Base-by-base conservation (phyloP, 1,284 basidiomycete species). In the Ganoderma lucidum region DNA sequence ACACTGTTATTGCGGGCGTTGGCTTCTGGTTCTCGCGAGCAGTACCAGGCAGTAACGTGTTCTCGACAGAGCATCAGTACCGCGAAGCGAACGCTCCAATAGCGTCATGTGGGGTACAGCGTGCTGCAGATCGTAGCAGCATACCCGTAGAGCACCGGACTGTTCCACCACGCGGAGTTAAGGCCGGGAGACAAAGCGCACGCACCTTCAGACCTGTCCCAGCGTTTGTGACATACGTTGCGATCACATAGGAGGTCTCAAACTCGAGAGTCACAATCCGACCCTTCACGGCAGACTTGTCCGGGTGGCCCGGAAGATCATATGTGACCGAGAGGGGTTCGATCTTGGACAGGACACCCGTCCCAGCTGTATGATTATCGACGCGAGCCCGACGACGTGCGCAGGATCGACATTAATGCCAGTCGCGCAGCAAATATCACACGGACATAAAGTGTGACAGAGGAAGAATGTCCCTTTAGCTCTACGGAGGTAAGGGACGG, bases 161-260 rank as follows among this genome's bases (percentile, higher is more conserved):
- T 28, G 48, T 51, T 14, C 48, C 48, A 51, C 48, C 10, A 51
- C 35, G 35, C 8, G 35, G 4, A 35, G 3, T 35, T 8, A 35
- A 3, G 35, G 35, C 35, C 35, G 8, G 35, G 35, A 35, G 35
- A 8, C 48, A 51, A n/a, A 48, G 45, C 10, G 6, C 45, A 48
- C 74, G 35, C 67, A 92, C 94, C 87, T 96, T 95, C 59, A 97
- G 83, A 2, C 86, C 85, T 68, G 88, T 82, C 9, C 96, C 96
- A 0, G 96, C 94, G 75, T 97, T 97, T n/a, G 93, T 90, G 32
- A 94, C 93, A 72, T 97, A 97, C 2, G 95, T 96, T 12, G 90
- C 93, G 53, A 96, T 83, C 9, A 97, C 72, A 73, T 90, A 96
- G 66, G 82, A 88, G 55, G 84, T 86, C 60, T 88, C 86, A 73